phyloP scores from a whole-genome alignment of 495 filamentous ascomycete genomes.

The Aspergillus bridgeri region DNA sequence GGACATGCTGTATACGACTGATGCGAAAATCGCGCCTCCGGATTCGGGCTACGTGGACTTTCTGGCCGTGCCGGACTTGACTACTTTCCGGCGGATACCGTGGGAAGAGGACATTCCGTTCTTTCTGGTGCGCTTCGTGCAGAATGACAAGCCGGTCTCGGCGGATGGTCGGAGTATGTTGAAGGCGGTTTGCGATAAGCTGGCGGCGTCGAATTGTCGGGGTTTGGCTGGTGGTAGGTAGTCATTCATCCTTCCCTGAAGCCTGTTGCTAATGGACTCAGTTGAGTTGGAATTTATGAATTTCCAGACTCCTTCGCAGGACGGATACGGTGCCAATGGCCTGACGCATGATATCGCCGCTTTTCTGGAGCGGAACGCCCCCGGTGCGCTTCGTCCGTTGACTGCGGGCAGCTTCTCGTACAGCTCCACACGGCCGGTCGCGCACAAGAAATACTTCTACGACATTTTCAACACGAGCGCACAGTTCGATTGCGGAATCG shows the following conservation, averaged over 20 bases:
- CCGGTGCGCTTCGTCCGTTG: slow-evolving; percentile 61
- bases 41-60: slow-evolving; percentile 86
- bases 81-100: slow-evolving; percentile 75
- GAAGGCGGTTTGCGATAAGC: slow-evolving; percentile 58
- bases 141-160: slow-evolving; percentile 52
- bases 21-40: slow-evolving; percentile 79
- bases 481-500: slow-evolving; percentile 71
- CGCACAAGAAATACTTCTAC: slow-evolving; percentile 90
- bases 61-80: slow-evolving; percentile 72
- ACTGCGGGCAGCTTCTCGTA: slow-evolving; percentile 96
- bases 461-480: slow-evolving; percentile 73
- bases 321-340: slow-evolving; percentile 35
- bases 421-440: slow-evolving; percentile 77
- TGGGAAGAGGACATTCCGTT: slow-evolving; percentile 93
- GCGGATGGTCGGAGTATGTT: slow-evolving; percentile 75
- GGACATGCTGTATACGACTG: slow-evolving; percentile 75
- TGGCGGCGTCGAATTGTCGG: slow-evolving; percentile 55
- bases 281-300: slow-evolving; percentile 95
- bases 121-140: slow-evolving; percentile 78
- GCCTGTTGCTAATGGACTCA: slow-evolving; percentile 26
- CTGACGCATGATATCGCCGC: slow-evolving; percentile 59
- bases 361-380: slow-evolving; percentile 65
- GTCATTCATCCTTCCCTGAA: neutral
- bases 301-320: slow-evolving; percentile 61
- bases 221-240: slow-evolving; percentile 81